phyloP scores from a whole-genome alignment of 2,329 filamentous ascomycete genomes.

The Trichoderma sp. region DNA sequence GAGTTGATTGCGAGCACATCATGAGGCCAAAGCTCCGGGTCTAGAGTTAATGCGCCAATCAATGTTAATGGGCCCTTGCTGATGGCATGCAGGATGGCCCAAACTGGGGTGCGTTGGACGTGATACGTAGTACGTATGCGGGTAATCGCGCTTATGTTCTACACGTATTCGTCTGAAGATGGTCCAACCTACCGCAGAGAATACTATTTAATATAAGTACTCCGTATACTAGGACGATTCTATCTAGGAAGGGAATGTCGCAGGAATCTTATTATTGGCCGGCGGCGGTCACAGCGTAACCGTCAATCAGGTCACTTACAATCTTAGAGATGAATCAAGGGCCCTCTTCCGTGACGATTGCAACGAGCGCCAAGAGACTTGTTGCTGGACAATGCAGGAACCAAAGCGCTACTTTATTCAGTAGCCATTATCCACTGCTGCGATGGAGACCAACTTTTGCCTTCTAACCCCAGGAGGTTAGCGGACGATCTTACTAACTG shows the following conservation, averaged over 20 bases:
- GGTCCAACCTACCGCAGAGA: background rate
- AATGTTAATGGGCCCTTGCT: background rate
- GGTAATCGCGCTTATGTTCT: background rate
- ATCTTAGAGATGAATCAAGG: background rate
- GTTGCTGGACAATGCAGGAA: background rate
- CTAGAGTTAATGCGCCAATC: background rate
- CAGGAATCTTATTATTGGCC: background rate
- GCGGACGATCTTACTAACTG: background rate
- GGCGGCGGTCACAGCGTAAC: background rate
- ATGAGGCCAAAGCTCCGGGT: background rate
- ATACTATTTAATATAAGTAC: background rate
- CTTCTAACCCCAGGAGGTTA: background rate
- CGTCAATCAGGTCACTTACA: background rate
- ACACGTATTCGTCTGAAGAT: background rate
- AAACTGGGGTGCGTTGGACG: background rate
- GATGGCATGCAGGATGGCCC: background rate
- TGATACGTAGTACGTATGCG: background rate
- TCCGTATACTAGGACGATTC: background rate
- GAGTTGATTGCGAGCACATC: background rate
- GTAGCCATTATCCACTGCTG: background rate
- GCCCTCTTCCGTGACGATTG: background rate
- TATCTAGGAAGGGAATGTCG: background rate
- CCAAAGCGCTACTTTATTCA: background rate
- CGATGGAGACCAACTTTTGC: background rate
- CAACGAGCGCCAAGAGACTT: background rate